Evolutionary conservation across 2,329 filamentous ascomycete species (phyloP).

Genomic region (Akanthomyces dipterigenus): DNA sequence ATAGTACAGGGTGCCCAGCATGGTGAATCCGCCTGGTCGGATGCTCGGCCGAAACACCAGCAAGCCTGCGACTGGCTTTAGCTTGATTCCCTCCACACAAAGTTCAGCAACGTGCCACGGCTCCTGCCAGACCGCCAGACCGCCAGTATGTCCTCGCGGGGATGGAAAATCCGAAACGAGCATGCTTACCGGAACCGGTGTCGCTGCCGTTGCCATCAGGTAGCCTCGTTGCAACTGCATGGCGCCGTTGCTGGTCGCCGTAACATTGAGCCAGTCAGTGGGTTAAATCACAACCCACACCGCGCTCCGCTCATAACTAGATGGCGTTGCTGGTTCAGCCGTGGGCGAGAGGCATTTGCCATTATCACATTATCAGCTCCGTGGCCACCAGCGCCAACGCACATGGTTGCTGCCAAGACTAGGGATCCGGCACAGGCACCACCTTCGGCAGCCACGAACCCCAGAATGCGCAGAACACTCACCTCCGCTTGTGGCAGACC

Average conservation of each 20-base stretch:
- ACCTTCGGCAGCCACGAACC: slow-evolving; percentile 6
- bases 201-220: neutral
- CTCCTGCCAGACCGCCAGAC: neutral
- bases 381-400: slow-evolving; percentile 1
- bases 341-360: neutral
- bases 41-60: slow-evolving; percentile 4
- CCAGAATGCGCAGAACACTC: slow-evolving; percentile 3
- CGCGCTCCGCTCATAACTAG: neutral
- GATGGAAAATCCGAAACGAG: neutral
- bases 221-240: neutral
- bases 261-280: neutral
- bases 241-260: neutral
- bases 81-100: neutral
- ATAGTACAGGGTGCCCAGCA: neutral
- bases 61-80: neutral
- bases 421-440: slow-evolving; percentile 7
- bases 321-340: neutral
- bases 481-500: neutral
- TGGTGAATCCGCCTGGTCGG: neutral
- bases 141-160: neutral
- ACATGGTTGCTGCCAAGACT: slow-evolving; percentile 10
- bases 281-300: slow-evolving; percentile 4
- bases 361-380: neutral
- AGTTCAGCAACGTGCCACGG: neutral
- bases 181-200: neutral